These are phyloP conservation scores for Talaromyces sp. DNA, from an alignment of 2,329 filamentous ascomycete genomes.

Conservation along the genomic window DNA sequence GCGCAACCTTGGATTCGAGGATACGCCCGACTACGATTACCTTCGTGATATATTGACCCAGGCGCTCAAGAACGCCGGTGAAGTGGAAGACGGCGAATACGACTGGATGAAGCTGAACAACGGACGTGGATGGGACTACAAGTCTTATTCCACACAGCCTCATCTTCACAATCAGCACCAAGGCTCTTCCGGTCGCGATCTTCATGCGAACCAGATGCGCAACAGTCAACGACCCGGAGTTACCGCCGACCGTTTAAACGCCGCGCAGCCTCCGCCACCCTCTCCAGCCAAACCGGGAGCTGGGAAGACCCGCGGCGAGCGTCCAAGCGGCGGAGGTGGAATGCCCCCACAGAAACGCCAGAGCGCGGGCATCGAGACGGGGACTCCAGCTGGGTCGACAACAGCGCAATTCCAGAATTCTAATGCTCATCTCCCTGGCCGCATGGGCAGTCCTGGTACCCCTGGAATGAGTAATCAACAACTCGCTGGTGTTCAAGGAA, in stretches of 20 bases:
- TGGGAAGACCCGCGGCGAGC: conserved; percentile 66
- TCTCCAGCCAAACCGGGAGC: conserved; percentile 78
- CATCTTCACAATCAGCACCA: conserved; percentile 78
- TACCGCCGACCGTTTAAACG: conserved; percentile 88
- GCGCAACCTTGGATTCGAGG: conserved; percentile 96
- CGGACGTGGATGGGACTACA: conserved; percentile 89
- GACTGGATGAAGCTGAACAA: conserved; percentile 99
- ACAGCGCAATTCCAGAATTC: conserved; percentile 97
- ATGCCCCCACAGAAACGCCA: conserved; percentile 74
- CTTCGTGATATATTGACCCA: conserved; percentile 95
- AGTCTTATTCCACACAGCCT: conserved; percentile 69
- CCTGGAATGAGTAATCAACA: conserved; percentile 62
- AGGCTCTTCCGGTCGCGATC: conserved; percentile 80
- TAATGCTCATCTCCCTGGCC: conserved; percentile 76
- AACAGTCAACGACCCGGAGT: conserved; percentile 65
- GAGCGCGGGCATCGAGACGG: conserved; percentile 68
- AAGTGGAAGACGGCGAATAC: conserved; percentile 96
- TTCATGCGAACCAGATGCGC: conserved; percentile 69
- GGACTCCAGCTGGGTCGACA: conserved; percentile 85
- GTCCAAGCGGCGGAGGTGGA: conserved; percentile 73
- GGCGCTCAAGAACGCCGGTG: conserved; percentile 88
- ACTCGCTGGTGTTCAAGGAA: conserved; percentile 57
- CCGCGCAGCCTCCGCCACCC: conserved; percentile 85
- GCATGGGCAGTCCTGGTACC: conserved; percentile 60
- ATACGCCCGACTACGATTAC: conserved; percentile 98